These are phyloP conservation scores for Inosperma sp. DNA, from an alignment of 768 basidiomycete species.

Conservation along the genomic window DNA sequence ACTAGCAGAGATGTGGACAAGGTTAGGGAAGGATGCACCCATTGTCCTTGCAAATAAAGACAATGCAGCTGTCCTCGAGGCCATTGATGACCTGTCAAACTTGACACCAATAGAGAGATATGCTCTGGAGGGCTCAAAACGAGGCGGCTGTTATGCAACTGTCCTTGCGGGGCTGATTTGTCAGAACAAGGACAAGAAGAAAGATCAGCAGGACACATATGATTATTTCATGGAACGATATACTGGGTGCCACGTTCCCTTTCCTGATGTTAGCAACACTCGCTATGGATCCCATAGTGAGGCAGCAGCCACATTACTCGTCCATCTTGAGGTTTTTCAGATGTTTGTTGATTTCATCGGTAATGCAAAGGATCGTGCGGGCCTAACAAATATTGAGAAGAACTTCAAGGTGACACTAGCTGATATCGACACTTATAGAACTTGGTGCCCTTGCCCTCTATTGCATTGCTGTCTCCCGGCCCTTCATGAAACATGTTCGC, in stretches of 20 bases:
- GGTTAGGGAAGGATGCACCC: constrained; percentile 6
- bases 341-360: constrained; percentile 19
- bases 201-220: constrained; percentile 19
- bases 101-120: constrained; percentile 1
- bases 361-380: constrained; percentile 16
- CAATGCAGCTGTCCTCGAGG: constrained; percentile 16
- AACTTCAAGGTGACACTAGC: constrained; percentile 21
- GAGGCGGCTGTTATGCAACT: constrained; percentile 15
- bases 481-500: constrained; percentile 24
- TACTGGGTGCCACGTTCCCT: constrained; percentile 9
- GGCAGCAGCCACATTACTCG: constrained; percentile 11
- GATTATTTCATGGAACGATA: constrained; percentile 10
- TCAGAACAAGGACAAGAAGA: constrained; percentile 20
- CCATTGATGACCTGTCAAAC: neutral
- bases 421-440: constrained; percentile 26
- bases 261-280: constrained; percentile 22
- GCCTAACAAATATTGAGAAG: constrained; percentile 24
- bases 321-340: constrained; percentile 11
- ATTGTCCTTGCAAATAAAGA: constrained; percentile 23
- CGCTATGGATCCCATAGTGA: constrained; percentile 18
- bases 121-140: constrained; percentile 8
- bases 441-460: constrained; percentile 22
- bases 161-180: constrained; percentile 16
- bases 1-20: constrained; percentile 18
- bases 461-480: constrained; percentile 18